Base-by-base conservation (phyloP, 345 rosid species). In the Eucalyptus sp. region DNA sequence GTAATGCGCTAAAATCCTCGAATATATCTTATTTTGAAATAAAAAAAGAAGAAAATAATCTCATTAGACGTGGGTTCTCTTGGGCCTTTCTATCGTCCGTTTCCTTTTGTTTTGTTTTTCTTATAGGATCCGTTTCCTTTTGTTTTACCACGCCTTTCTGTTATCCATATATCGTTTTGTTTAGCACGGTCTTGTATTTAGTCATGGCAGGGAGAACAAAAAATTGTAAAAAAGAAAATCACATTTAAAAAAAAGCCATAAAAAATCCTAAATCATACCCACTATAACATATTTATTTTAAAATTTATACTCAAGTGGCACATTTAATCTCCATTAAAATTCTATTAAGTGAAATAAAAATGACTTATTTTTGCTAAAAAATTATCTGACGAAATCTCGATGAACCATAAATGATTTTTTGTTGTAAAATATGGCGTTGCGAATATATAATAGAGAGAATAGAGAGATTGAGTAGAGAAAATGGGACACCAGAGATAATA, bases 351-450 rank as follows among this genome's bases (percentile, higher is more conserved):
- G 13, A 56, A 56, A 52, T 52, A 20, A 56, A 56, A 56, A 22
- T 56, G 0, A 56, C 0, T 8, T 56, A 22, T 22, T 56, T 56
- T 56, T 8, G 13, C 22, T 56, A 24, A 56, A 54, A 56, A 56
- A 56, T 56, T 0, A 22, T 22, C 0, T 4, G 27, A 56, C 24
- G 29, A 24, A 56, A 56, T 56, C 29, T 2, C 2, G 62, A 22
- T 2, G 6, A 56, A 56, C 1, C 1, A 18, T 20, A 54, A 54
- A 54, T 54, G 27, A 1, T 0, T 18, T 18, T n/a, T n/a, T n/a
- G n/a, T n/a, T n/a, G n/a, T n/a, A n/a, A n/a, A n/a, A n/a, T n/a
- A n/a, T n/a, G n/a, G n/a, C n/a, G n/a, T n/a, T n/a, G n/a, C n/a
- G n/a, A n/a, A n/a, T n/a, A n/a, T n/a, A n/a, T n/a, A n/a, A n/a